These are phyloP conservation scores for Rhexocercosporidium sp. DNA, from an alignment of 2,329 filamentous ascomycete species.

Conservation along the genomic window DNA sequence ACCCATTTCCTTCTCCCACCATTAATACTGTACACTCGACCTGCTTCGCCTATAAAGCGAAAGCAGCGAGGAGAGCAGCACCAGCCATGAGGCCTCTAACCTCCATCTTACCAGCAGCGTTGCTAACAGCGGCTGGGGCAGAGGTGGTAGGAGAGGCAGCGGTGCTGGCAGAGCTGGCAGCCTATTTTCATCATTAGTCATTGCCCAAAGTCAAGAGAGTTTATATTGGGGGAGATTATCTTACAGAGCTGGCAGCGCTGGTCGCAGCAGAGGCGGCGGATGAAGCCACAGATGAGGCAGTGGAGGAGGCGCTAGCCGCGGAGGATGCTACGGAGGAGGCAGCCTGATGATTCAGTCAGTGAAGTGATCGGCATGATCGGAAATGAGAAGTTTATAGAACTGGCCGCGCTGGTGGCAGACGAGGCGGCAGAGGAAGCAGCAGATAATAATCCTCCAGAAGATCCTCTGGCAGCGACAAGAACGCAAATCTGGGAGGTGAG, in stretches of 20 bases:
- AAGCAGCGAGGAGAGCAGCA: conserved; percentile 31
- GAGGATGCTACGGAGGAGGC: too few relatives aligned
- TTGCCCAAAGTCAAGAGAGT: too few relatives aligned
- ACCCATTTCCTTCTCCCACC: not conserved
- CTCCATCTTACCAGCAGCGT: conserved; percentile 17
- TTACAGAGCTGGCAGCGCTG: conserved; percentile 7
- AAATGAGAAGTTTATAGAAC: too few relatives aligned
- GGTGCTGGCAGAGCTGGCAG: not conserved
- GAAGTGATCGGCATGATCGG: too few relatives aligned
- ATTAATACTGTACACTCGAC: not conserved
- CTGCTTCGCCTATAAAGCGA: conserved; percentile 29
- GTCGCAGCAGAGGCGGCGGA: conserved; percentile 1
- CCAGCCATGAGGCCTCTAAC: conserved; percentile 22
- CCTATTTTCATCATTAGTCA: not conserved
- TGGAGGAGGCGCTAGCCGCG: not conserved
- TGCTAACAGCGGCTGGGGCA: conserved; percentile 6
- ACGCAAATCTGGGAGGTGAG: conserved; percentile 32
- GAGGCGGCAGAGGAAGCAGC: not conserved
- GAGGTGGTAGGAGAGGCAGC: conserved; percentile 6
- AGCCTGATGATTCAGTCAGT: too few relatives aligned
- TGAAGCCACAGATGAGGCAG: too few relatives aligned
- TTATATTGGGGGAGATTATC: too few relatives aligned
- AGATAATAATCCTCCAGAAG: conserved; percentile 2
- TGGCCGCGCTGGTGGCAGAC: not conserved
- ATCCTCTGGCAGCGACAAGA: conserved; percentile 14